These are phyloP conservation scores for Naganishia sp. DNA, from an alignment of 1,284 basidiomycete genomes.

Conservation along the genomic window DNA sequence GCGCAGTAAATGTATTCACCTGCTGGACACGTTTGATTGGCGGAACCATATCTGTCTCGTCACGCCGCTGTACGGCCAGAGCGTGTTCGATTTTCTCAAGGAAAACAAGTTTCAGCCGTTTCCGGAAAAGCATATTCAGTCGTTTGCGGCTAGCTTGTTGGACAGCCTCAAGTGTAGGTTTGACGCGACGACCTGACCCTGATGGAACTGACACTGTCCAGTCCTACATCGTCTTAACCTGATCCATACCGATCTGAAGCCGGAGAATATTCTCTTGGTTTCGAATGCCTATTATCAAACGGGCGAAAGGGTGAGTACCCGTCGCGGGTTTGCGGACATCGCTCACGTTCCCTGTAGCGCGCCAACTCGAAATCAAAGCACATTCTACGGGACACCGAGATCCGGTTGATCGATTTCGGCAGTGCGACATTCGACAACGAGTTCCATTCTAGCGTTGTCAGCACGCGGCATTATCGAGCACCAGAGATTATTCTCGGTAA, in stretches of 20 bases:
- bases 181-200: too few species aligned
- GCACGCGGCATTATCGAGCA: conserved; percentile 96
- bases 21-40: conserved; percentile 93
- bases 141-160: conserved; percentile 88
- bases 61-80: conserved; percentile 93
- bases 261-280: conserved; percentile 95
- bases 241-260: conserved; percentile 98
- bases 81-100: conserved; percentile 98
- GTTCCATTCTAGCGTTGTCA: conserved; percentile 97
- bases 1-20: conserved; percentile 92
- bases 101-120: conserved; percentile 97
- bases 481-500: conserved; percentile 97
- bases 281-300: conserved; percentile 64
- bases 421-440: conserved; percentile 97
- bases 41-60: conserved; percentile 98
- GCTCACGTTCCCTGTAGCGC: not conserved
- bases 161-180: conserved; percentile 89
- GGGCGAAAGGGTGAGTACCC: conserved; percentile 30
- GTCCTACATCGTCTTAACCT: conserved; percentile 89
- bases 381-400: conserved; percentile 81
- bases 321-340: not conserved
- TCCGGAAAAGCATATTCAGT: conserved; percentile 92
- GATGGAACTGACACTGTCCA: conserved; percentile 47
- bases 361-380: conserved; percentile 35
- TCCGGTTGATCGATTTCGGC: conserved; percentile 95